phyloP scores from a whole-genome alignment of 2,329 filamentous ascomycete genomes.

The Colletotrichum sp. region DNA sequence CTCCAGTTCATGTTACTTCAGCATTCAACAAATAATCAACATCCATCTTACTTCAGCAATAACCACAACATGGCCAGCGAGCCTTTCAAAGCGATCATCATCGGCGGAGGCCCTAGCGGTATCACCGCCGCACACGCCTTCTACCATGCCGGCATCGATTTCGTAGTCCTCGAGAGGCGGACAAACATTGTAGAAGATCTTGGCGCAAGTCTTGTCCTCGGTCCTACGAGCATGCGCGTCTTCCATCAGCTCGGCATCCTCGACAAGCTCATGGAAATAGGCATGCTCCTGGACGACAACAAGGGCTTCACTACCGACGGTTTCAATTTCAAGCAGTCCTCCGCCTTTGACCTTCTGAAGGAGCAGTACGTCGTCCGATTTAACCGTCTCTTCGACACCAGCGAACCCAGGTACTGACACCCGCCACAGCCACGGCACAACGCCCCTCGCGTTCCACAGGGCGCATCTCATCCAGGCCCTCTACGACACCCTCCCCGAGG shows the following conservation, averaged over 20 bases:
- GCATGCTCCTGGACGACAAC: not conserved
- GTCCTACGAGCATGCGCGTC: slow-evolving; percentile 29
- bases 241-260: slow-evolving; percentile 34
- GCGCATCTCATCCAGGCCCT: slow-evolving; percentile 37
- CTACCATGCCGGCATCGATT: slow-evolving; percentile 36
- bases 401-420: not conserved
- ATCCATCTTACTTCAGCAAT: not conserved
- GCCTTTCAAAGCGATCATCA: slow-evolving; percentile 31
- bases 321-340: not conserved
- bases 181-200: slow-evolving; percentile 26
- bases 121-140: slow-evolving; percentile 33
- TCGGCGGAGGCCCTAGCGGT: slow-evolving; percentile 34
- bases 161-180: slow-evolving; percentile 35
- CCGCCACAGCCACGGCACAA: slow-evolving; percentile 28
- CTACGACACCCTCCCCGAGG: slow-evolving; percentile 30
- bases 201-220: slow-evolving; percentile 32
- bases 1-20: not conserved
- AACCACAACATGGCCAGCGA: slow-evolving; percentile 28
- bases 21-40: not conserved
- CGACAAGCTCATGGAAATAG: slow-evolving; percentile 1
- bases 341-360: not conserved
- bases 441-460: slow-evolving; percentile 35
- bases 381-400: not conserved
- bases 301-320: not conserved
- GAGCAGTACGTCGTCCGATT: not conserved